Percentiles rank a stretch among this genome's conserved stretches.
phyloP scores from a whole-genome alignment of 805 yeast species.

The Millerozyma acaciae region DNA sequence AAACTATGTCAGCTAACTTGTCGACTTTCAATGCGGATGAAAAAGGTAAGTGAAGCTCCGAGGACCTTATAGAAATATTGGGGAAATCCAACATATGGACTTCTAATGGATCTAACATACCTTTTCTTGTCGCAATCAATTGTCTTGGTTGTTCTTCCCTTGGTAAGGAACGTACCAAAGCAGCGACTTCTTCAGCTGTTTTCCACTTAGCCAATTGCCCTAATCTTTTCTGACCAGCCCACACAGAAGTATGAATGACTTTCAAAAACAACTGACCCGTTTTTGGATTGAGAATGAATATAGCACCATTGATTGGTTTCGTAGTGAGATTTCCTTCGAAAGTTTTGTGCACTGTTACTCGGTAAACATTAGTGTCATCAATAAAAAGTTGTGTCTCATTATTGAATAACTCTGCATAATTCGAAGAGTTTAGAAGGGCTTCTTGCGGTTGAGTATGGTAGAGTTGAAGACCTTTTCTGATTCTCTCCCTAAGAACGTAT shows the following conservation, averaged over 20 bases:
- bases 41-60: slow-evolving; percentile 88
- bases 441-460: slow-evolving; percentile 94
- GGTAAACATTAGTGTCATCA: slow-evolving; percentile 91
- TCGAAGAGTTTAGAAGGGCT: slow-evolving; percentile 81
- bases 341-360: slow-evolving; percentile 88
- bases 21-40: slow-evolving; percentile 79
- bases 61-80: slow-evolving; percentile 80
- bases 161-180: slow-evolving; percentile 82
- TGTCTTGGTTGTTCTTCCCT: slow-evolving; percentile 94
- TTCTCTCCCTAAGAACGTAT: slow-evolving; percentile 86
- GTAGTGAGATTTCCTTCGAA: slow-evolving; percentile 91
- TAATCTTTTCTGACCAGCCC: slow-evolving; percentile 95
- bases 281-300: slow-evolving; percentile 84
- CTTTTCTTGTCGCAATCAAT: slow-evolving; percentile 83
- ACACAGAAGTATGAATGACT: slow-evolving; percentile 88
- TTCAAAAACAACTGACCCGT: slow-evolving; percentile 87
- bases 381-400: slow-evolving; percentile 80
- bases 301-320: slow-evolving; percentile 89
- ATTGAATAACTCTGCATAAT: slow-evolving; percentile 85
- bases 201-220: slow-evolving; percentile 97
- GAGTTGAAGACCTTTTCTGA: slow-evolving; percentile 88
- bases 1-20: slow-evolving; percentile 70
- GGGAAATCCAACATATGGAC: slow-evolving; percentile 98
- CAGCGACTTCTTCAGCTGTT: slow-evolving; percentile 96
- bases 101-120: slow-evolving; percentile 90